Evolutionary conservation across 371 early-diverging fungal species (phyloP).

Genomic region (Modicella reniformis): DNA sequence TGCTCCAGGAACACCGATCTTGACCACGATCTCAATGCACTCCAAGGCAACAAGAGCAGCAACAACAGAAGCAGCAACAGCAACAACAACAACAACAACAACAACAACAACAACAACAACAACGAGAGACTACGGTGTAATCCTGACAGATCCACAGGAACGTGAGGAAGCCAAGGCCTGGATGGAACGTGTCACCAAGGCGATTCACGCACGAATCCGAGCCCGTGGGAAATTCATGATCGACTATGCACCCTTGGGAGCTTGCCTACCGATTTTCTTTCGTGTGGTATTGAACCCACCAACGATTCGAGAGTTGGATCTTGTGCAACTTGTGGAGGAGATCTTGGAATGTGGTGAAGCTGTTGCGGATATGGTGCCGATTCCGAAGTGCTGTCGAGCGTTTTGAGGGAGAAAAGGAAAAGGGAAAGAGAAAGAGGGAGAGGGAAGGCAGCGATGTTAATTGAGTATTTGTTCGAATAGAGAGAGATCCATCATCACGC

Average conservation of each 20-base stretch:
- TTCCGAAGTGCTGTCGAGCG: slow-evolving; percentile 41
- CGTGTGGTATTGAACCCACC: slow-evolving; percentile 80
- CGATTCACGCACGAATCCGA: slow-evolving; percentile 63
- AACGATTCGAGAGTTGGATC: slow-evolving; percentile 62
- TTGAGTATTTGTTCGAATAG: not conserved
- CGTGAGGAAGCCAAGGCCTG: slow-evolving; percentile 54
- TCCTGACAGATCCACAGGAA: slow-evolving; percentile 31
- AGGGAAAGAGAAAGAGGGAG: not conserved
- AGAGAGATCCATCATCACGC: not conserved
- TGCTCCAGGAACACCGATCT: not conserved
- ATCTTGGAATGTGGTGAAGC: slow-evolving; percentile 56
- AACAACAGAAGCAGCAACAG: too few species aligned
- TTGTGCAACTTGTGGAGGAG: slow-evolving; percentile 64
- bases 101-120: not conserved
- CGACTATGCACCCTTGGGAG: slow-evolving; percentile 71
- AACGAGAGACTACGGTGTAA: slow-evolving; percentile 16
- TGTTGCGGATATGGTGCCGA: slow-evolving; percentile 25
- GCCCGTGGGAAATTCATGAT: slow-evolving; percentile 67
- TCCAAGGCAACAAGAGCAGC: not conserved
- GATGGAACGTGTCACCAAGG: slow-evolving; percentile 61
- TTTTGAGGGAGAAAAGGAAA: too few species aligned
- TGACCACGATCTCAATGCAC: not conserved
- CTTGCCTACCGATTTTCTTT: slow-evolving; percentile 71
- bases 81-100: too few species aligned
- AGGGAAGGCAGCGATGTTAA: not conserved